Conservation (phyloP, 2,329 filamentous ascomycete genomes). For the Ascochyta koolunga region DNA sequence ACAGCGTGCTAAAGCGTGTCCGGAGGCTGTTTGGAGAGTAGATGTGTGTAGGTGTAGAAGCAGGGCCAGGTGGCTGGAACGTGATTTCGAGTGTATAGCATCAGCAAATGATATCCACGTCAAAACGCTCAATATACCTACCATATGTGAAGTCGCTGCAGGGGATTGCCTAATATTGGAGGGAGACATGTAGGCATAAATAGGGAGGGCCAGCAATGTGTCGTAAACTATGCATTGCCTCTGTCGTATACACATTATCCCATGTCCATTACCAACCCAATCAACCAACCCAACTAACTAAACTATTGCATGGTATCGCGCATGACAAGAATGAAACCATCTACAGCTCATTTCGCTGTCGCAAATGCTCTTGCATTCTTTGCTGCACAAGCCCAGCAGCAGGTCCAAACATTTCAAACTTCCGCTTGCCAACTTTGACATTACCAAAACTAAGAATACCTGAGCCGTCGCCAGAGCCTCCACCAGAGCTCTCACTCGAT, state of each 20-base stretch:
- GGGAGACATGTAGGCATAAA: not conserved
- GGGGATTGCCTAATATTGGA: too few species aligned
- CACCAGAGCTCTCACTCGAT: not conserved
- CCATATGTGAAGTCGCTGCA: not conserved
- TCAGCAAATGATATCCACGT: conserved; percentile 11
- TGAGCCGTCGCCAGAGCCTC: not conserved
- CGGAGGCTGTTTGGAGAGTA: conserved; percentile 75
- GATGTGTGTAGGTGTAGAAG: conserved; percentile 7
- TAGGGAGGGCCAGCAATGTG: not conserved
- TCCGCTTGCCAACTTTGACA: conserved; percentile 40
- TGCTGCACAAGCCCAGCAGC: conserved; percentile 44
- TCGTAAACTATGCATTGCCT: conserved; percentile 14
- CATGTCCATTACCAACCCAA: not conserved
- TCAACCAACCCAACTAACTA: conserved; percentile 5
- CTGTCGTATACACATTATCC: conserved; percentile 31
- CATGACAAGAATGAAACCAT: conserved; percentile 4
- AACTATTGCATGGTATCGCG: conserved; percentile 28
- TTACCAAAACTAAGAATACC: conserved; percentile 12
- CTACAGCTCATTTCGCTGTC: conserved; percentile 42
- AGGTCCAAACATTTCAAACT: conserved; percentile 43
- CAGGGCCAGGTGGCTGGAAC: not conserved
- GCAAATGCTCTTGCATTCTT: conserved; percentile 33
- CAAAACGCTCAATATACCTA: not conserved
- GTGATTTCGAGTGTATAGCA: conserved; percentile 2
- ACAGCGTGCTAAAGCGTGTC: conserved; percentile 92